Conservation (phyloP, 345 rosid genomes). For the Eucalyptus grandis region DNA sequence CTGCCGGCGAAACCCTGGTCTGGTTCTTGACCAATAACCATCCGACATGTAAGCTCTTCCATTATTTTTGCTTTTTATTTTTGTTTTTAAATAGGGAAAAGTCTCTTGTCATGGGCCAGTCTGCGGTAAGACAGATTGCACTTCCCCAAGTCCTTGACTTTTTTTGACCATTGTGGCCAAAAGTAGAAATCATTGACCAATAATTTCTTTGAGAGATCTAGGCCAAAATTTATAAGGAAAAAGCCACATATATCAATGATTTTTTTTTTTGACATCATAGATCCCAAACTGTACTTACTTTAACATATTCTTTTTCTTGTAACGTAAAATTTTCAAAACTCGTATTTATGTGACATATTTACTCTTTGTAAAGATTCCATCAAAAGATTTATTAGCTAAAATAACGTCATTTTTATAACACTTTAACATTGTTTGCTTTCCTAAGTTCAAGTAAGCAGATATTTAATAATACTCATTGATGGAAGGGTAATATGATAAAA, state of each 20-base stretch:
- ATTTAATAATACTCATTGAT: neutral
- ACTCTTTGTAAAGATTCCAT: accelerated
- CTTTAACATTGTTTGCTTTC: neutral
- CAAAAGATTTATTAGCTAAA: no score
- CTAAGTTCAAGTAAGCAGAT: neutral
- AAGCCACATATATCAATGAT: neutral
- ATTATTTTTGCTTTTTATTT: neutral
- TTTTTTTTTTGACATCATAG: no score
- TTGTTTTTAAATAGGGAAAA: neutral
- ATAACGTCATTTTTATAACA: accelerated
- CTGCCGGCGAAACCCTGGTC: neutral
- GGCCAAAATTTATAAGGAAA: neutral
- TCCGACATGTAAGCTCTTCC: neutral
- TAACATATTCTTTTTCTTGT: neutral
- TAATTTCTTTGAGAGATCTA: neutral
- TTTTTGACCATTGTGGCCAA: neutral
- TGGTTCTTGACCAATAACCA: neutral
- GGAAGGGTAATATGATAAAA: neutral
- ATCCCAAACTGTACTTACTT: neutral
- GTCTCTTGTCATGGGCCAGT: neutral
- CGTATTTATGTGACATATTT: accelerated
- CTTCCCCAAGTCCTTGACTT: neutral
- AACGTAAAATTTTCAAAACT: no score
- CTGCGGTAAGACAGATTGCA: neutral
- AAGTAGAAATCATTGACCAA: neutral